These are phyloP conservation scores for Sporodiniella umbellata DNA, from an alignment of 371 early-diverging fungal genomes.

Conservation along the genomic window DNA sequence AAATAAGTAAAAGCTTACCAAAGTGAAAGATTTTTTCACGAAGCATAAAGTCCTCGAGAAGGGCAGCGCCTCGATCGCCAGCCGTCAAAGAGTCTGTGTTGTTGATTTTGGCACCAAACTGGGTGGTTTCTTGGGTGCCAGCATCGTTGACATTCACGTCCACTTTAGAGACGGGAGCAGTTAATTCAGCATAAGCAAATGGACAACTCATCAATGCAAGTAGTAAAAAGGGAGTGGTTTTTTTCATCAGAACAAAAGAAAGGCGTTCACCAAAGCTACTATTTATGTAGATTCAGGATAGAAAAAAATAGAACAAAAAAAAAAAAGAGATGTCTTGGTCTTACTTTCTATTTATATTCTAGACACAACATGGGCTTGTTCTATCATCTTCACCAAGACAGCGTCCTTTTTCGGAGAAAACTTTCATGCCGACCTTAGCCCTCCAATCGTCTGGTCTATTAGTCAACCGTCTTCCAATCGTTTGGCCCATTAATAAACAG, in stretches of 20 bases:
- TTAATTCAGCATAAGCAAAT: not conserved
- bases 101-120: conserved; percentile 26
- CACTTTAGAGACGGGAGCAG: not conserved
- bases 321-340: not conserved
- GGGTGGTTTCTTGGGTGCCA: conserved; percentile 22
- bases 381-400: too few species aligned
- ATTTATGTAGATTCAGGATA: too few species aligned
- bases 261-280: too few species aligned
- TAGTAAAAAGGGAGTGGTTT: not conserved
- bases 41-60: conserved; percentile 47
- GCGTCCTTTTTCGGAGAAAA: too few species aligned
- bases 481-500: too few species aligned
- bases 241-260: too few species aligned
- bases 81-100: conserved; percentile 34
- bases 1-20: too few species aligned
- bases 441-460: too few species aligned
- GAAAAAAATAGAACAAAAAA: not conserved
- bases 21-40: conserved; percentile 56
- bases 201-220: not conserved
- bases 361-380: too few species aligned
- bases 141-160: conserved; percentile 6
- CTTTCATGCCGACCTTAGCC: too few species aligned
- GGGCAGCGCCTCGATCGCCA: conserved; percentile 43
- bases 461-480: too few species aligned
- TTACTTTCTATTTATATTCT: not conserved